These are phyloP conservation scores for Rhizopogon salebrosus DNA, from an alignment of 768 basidiomycete genomes.

Conservation along the genomic window DNA sequence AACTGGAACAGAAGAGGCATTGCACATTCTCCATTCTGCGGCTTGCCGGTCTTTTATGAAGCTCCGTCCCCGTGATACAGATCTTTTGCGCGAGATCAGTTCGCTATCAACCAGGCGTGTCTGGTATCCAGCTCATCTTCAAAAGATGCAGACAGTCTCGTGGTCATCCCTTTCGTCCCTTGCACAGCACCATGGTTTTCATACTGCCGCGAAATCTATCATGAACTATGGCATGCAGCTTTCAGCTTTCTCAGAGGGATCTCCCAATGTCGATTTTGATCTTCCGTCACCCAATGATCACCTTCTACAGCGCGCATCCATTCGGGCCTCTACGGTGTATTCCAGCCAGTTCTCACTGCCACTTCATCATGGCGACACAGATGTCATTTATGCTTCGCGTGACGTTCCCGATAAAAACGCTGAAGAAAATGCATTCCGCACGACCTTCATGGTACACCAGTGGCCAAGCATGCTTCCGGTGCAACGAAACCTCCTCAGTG, in stretches of 20 bases:
- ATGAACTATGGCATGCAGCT: slow-evolving; percentile 17
- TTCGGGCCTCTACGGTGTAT: slow-evolving; percentile 1
- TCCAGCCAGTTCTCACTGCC: neutral
- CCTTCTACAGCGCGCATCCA: slow-evolving; percentile 12
- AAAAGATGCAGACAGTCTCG: slow-evolving; percentile 34
- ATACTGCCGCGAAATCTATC: slow-evolving; percentile 20
- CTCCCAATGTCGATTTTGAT: neutral
- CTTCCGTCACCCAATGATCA: slow-evolving; percentile 6
- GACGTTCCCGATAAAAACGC: neutral
- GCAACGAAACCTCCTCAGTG: neutral
- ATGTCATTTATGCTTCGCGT: slow-evolving; percentile 7
- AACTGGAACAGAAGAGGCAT: slow-evolving; percentile 40
- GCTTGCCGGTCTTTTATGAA: slow-evolving; percentile 35
- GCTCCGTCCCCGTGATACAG: slow-evolving; percentile 23
- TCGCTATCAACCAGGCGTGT: slow-evolving; percentile 28
- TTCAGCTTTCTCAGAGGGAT: slow-evolving; percentile 9
- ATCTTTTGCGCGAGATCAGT: slow-evolving; percentile 29
- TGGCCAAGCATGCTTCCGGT: neutral
- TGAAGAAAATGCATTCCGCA: neutral
- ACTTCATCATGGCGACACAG: slow-evolving; percentile 1
- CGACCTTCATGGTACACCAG: neutral
- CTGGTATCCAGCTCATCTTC: slow-evolving; percentile 34
- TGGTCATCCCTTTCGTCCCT: slow-evolving; percentile 21
- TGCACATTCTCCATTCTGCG: slow-evolving; percentile 33
- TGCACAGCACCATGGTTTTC: slow-evolving; percentile 29